Evolutionary conservation across 495 filamentous ascomycete species (phyloP).

Genomic region (Lophium mytilinum): DNA sequence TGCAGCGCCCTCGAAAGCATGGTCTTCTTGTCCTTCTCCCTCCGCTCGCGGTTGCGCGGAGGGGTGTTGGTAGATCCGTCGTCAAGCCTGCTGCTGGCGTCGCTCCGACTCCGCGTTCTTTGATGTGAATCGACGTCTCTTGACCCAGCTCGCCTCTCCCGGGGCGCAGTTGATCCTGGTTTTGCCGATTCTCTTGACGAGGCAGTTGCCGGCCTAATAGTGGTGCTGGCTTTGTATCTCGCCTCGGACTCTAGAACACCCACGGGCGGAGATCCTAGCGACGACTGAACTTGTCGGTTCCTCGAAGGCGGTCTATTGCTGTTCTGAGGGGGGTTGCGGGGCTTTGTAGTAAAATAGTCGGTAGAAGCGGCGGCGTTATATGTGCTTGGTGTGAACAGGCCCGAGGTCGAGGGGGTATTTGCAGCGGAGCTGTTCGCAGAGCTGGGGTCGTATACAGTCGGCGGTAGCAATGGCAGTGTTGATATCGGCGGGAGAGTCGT

Average conservation of each 20-base stretch:
- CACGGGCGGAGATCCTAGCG: conserved; percentile 21
- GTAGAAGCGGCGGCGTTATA: conserved; percentile 11
- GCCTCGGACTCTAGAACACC: conserved; percentile 21
- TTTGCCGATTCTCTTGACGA: conserved; percentile 6
- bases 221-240: conserved; percentile 13
- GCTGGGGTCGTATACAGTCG: conserved; percentile 30
- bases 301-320: conserved; percentile 13
- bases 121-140: conserved; percentile 5
- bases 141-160: conserved; percentile 11
- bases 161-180: conserved; percentile 1
- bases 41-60: conserved; percentile 25
- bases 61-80: conserved; percentile 19
- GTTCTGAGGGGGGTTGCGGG: background rate
- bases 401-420: conserved; percentile 17
- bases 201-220: conserved; percentile 6
- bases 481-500: conserved; percentile 28
- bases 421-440: conserved; percentile 19
- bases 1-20: conserved; percentile 90
- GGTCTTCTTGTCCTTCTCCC: conserved; percentile 55
- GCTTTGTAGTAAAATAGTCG: conserved; percentile 21
- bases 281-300: conserved; percentile 14
- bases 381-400: conserved; percentile 15
- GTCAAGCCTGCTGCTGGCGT: conserved; percentile 22
- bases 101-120: conserved; percentile 19
- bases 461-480: conserved; percentile 23